Percentiles rank a stretch among this genome's conserved stretches.
These are phyloP conservation scores for Hydrangea macrophylla DNA, from an alignment of 148 eudicot species.

Conservation along the genomic window DNA sequence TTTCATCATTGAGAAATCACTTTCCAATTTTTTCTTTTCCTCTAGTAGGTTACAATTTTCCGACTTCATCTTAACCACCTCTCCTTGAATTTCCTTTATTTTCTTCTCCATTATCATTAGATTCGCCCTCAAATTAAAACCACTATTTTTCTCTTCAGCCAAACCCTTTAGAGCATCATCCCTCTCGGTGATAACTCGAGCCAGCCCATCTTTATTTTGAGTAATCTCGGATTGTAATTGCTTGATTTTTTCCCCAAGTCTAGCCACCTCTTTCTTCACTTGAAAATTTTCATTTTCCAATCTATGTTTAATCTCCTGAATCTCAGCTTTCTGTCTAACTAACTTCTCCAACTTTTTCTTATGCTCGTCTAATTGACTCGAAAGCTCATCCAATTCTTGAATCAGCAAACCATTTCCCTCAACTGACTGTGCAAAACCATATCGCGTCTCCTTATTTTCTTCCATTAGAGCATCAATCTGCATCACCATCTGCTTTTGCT, in stretches of 20 bases:
- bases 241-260: slow-evolving; percentile 29
- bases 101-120: slow-evolving; percentile 37
- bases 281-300: slow-evolving; percentile 34
- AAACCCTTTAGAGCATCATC: slow-evolving; percentile 34
- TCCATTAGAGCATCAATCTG: slow-evolving; percentile 29
- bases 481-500: slow-evolving; percentile 20
- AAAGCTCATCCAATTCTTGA: slow-evolving; percentile 23
- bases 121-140: slow-evolving; percentile 27
- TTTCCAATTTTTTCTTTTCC: slow-evolving; percentile 55
- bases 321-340: slow-evolving; percentile 31
- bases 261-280: slow-evolving; percentile 31
- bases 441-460: slow-evolving; percentile 38
- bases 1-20: slow-evolving; percentile 21
- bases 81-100: slow-evolving; percentile 35
- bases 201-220: slow-evolving; percentile 23
- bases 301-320: slow-evolving; percentile 36
- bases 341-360: slow-evolving; percentile 31
- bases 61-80: slow-evolving; percentile 29
- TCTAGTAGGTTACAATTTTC: slow-evolving; percentile 22
- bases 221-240: slow-evolving; percentile 35
- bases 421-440: slow-evolving; percentile 26
- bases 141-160: slow-evolving; percentile 49
- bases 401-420: slow-evolving; percentile 30
- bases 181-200: slow-evolving; percentile 38
- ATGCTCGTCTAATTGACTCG: slow-evolving; percentile 29